Evolutionary conservation across 2,329 filamentous ascomycete genomes (phyloP).

Genomic region (Cladophialophora carrionii): DNA sequence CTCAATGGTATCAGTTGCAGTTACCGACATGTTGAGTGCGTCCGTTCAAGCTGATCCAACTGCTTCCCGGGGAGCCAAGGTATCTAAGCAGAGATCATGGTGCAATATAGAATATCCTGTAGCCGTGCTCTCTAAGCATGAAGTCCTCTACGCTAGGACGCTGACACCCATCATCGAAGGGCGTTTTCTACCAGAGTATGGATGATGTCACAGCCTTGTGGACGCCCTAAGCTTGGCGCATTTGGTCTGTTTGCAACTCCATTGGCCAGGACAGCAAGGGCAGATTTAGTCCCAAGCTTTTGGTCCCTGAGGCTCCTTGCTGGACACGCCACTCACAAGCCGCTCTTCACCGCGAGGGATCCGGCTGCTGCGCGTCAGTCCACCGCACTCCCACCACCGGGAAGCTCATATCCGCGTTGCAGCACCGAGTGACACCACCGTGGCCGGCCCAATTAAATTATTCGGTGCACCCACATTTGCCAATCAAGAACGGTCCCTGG

Average conservation of each 20-base stretch:
- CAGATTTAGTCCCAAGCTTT: neutral
- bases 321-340: slow-evolving; percentile 6
- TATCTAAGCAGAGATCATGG: neutral
- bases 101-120: neutral
- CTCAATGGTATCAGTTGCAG: slow-evolving; percentile 13
- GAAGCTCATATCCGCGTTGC: slow-evolving; percentile 18
- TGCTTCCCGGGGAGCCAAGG: neutral
- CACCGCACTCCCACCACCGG: slow-evolving; percentile 21
- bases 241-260: neutral
- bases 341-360: slow-evolving; percentile 10
- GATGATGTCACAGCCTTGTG: neutral
- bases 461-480: slow-evolving; percentile 15
- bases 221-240: neutral
- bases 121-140: neutral
- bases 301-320: slow-evolving; percentile 1
- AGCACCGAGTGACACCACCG: slow-evolving; percentile 34
- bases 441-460: slow-evolving; percentile 28
- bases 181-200: neutral
- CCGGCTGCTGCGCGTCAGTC: slow-evolving; percentile 20
- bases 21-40: slow-evolving; percentile 12
- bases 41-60: neutral
- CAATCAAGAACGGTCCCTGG: slow-evolving; percentile 23
- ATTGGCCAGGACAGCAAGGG: neutral
- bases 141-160: neutral
- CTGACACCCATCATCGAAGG: neutral